phyloP scores from a whole-genome alignment of 495 filamentous ascomycete species.

The Aeminium ludgeri region DNA sequence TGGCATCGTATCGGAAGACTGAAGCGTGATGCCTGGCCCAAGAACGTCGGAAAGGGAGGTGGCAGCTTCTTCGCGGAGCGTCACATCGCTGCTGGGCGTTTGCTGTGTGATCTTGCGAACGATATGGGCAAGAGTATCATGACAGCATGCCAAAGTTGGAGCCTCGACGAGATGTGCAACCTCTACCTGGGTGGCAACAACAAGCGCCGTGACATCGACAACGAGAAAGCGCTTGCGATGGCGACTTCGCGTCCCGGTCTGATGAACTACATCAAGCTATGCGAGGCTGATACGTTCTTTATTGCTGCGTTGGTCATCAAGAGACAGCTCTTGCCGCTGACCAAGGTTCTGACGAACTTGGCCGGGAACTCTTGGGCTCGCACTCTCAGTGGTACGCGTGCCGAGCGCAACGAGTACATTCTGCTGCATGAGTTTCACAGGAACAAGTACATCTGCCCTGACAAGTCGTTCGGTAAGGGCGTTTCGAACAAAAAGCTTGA shows the following conservation, averaged over 20 bases:
- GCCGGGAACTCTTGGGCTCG: constrained; percentile 97
- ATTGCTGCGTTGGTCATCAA: constrained; percentile 75
- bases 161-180: constrained; percentile 88
- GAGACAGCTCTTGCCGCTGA: constrained; percentile 81
- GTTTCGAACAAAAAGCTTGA: constrained; percentile 35
- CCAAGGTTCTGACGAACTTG: constrained; percentile 88
- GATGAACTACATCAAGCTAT: constrained; percentile 83
- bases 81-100: constrained; percentile 70
- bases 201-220: constrained; percentile 65
- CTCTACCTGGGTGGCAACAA: constrained; percentile 60
- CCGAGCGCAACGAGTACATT: constrained; percentile 98
- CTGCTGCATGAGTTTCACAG: constrained; percentile 86
- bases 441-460: constrained; percentile 94
- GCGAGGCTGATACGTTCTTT: constrained; percentile 89
- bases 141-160: constrained; percentile 96
- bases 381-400: constrained; percentile 84
- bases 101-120: constrained; percentile 88
- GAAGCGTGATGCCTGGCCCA: constrained; percentile 71
- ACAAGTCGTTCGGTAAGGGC: constrained; percentile 61
- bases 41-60: constrained; percentile 65
- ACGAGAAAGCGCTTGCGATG: constrained; percentile 67
- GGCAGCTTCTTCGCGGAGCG: constrained; percentile 85
- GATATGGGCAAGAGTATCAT: constrained; percentile 87
- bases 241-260: constrained; percentile 67
- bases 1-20: constrained; percentile 88